A percentile compares a stretch with the other conserved stretches of the same genome.
Evolutionary conservation across 176 grass and related monocot genomes (phyloP).

Genomic region (Juncus effusus): DNA sequence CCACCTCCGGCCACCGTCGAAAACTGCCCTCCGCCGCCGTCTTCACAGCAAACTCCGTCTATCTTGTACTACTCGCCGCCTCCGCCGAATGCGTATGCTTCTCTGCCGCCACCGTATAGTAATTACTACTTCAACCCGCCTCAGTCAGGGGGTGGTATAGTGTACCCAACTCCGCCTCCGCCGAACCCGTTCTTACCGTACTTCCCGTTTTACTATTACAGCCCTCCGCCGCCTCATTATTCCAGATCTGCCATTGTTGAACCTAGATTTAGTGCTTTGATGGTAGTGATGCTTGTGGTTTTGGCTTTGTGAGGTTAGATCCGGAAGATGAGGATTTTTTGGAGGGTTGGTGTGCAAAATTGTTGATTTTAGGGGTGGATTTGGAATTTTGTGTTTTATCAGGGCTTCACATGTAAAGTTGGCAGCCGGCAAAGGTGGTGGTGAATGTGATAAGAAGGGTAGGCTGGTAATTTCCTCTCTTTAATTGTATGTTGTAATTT

Average conservation of each 20-base stretch:
- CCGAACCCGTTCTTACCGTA: slow-evolving; percentile 96
- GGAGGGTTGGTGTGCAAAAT: slow-evolving; percentile 10
- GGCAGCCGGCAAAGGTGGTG: neutral
- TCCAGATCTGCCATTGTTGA: slow-evolving; percentile 17
- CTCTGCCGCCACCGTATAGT: slow-evolving; percentile 3
- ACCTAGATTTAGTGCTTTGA: neutral
- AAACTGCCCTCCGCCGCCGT: slow-evolving; percentile 37
- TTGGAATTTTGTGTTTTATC: neutral
- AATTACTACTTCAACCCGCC: slow-evolving; percentile 36
- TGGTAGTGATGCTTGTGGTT: neutral
- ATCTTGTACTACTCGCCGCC: slow-evolving; percentile 31
- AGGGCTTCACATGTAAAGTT: slow-evolving; percentile 16
- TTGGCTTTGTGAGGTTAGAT: slow-evolving; percentile 3
- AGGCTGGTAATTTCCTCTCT: too few species aligned
- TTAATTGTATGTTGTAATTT: too few species aligned
- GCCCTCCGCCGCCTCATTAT: slow-evolving; percentile 52
- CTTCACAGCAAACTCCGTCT: slow-evolving; percentile 9
- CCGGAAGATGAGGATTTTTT: neutral
- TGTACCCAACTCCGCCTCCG: slow-evolving; percentile 63
- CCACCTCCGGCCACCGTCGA: slow-evolving; percentile 28
- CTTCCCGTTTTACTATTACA: slow-evolving; percentile 97
- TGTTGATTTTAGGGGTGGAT: slow-evolving; percentile 6
- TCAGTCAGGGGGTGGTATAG: slow-evolving; percentile 11
- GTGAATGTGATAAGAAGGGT: too few species aligned
- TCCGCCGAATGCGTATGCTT: slow-evolving; percentile 32